phyloP scores from a whole-genome alignment of 768 basidiomycete genomes.

The Omphalotus guepiniiformis region DNA sequence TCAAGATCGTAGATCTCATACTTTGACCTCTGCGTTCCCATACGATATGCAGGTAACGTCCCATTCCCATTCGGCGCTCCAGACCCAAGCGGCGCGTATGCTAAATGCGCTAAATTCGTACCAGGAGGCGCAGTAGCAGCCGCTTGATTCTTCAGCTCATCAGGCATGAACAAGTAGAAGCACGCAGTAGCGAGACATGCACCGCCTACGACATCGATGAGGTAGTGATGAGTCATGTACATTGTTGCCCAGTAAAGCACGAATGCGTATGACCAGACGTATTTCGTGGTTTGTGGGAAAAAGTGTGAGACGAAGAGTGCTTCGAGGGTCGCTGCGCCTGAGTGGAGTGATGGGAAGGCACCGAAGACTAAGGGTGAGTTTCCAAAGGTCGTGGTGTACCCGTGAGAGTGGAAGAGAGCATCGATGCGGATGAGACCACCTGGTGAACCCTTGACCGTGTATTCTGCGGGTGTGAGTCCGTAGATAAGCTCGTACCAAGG shows the following conservation, averaged over 20 bases:
- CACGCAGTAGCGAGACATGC: conserved; percentile 83
- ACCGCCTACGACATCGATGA: conserved; percentile 95
- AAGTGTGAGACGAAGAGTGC: conserved; percentile 94
- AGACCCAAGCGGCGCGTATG: conserved; percentile 3
- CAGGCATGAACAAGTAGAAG: conserved; percentile 88
- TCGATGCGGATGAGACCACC: conserved; percentile 94
- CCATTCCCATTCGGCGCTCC: neutral
- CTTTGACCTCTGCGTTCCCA: conserved; percentile 43
- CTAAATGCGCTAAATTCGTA: conserved; percentile 10
- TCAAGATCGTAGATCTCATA: conserved; percentile 80
- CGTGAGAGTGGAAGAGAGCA: conserved; percentile 67
- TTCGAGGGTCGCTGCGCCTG: conserved; percentile 86
- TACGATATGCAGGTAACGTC: conserved; percentile 9
- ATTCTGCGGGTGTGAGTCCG: conserved; percentile 92
- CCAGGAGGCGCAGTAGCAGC: conserved; percentile 50
- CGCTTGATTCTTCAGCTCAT: conserved; percentile 59
- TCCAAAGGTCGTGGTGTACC: conserved; percentile 78
- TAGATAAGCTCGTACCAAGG: conserved; percentile 99
- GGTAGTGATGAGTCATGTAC: conserved; percentile 98
- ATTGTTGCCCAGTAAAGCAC: conserved; percentile 97
- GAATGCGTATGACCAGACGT: conserved; percentile 79
- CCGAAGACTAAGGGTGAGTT: conserved; percentile 93
- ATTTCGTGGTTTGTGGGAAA: conserved; percentile 69
- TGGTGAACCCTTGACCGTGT: conserved; percentile 87
- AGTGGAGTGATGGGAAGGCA: conserved; percentile 93